Evolutionary conservation across 345 rosid species (phyloP), one percentile per base, ranked within the genome.

Genomic region (Triadica sebifera): DNA sequence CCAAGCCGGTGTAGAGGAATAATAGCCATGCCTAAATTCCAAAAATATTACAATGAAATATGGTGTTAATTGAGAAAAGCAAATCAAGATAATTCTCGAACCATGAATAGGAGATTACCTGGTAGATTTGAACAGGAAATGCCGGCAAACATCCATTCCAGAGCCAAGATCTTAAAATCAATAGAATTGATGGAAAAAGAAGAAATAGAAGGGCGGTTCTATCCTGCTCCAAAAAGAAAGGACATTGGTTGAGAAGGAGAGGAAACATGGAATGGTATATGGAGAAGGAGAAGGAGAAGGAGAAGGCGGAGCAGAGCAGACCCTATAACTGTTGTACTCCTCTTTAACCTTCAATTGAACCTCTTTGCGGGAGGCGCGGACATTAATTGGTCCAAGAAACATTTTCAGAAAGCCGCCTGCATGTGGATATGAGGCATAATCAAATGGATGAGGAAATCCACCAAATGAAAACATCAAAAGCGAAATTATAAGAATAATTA

Each of bases 301-400:
- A 29, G 34, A n/a, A n/a, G 49, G 60, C 38, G 68, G 24, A 41
- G n/a, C 19, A 62, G 12, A 24, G 8, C 75, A 37, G 78, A 90
- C 99, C 78, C 98, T 87, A 83, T 90, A 96, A 71, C 93, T 84
- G 86, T 93, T 96, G 84, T 96, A 96, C 80, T 96, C 98, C 81
- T 96, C 99, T 84, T 96, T 96, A 70, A 90, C 97, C 88, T 96
- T 93, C 77, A 93, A 86, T 65, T 86, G 96, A 52, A 93, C 80
- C 55, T 93, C 98, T 81, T 91, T 93, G 78, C 91, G 88, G 61
- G 85, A 81, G 59, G 98, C 99, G 39, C 92, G 86, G 71, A 96
- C 99, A 80, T 93, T 96, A 61, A 96, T 87, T 60, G 99, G 98
- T 4, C 99, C 99, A 85, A 93, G 69, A 77, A 96, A 93, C 96